Evolutionary conservation across 2,329 filamentous ascomycete species (phyloP), one percentile per base, ranked within the genome.

Genomic region (Apiospora koreana): DNA sequence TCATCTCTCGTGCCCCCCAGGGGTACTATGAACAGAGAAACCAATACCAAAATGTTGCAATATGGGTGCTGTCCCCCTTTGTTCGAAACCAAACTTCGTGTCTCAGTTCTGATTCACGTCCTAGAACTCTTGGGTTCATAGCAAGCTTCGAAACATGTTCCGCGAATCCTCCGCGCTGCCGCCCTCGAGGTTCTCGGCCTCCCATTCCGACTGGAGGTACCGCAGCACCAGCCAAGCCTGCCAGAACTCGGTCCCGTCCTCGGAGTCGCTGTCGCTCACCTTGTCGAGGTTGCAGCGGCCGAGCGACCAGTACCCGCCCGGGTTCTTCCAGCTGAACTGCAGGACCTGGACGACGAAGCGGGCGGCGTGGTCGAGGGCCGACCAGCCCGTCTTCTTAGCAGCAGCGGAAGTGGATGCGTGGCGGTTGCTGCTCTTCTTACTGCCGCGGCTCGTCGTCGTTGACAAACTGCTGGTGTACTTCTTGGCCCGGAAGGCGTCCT

Each of bases 171-270:
- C 62, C 4, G 54, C 45, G 6, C 42, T 46, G 25, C 70, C 54
- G 6, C 69, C 45, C 12, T 69, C 67, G 21, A 71, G 41, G 28
- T 71, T 71, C 28, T 41, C 70, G 18, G 70, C 70, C 68, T 78
- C 76, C 77, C 77, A 79, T 28, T 79, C 77, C 0, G 71, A 73
- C 70, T 78, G 77, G 35, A 78, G 64, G 45, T 77, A 78, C 25
- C 73, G 69, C 23, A 78, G 66, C 43, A 78, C 72, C 0, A 75
- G 72, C 76, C 77, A 79, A 25, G 77, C 76, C 48, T 78, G 75
- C 69, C 73, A 74, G 43, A 78, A 75, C 65, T 79, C 76, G 12
- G 71, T 35, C 3, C 77, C 77, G 62, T 71, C 70, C 10, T 71
- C 68, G 6, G 68, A 65, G 54, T 70, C 54, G 25, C 42, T 46